These are phyloP conservation scores for Cunninghamia lanceolata DNA, from an alignment of 75 land plant genomes.

Conservation along the genomic window DNA sequence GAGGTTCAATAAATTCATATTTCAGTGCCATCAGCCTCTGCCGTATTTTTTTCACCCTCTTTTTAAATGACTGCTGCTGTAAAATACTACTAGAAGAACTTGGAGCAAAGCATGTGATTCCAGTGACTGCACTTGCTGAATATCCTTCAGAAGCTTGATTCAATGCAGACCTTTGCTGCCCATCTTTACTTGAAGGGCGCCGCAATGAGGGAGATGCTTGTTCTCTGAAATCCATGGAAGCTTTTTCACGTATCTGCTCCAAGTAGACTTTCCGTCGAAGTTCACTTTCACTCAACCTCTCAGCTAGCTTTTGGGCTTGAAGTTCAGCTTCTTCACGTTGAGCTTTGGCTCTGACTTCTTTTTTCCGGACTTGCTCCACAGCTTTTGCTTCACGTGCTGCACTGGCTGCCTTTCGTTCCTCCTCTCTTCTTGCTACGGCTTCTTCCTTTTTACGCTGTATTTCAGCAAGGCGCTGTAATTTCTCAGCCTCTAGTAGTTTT, in stretches of 20 bases:
- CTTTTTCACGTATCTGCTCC: slow-evolving; percentile 92
- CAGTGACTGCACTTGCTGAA: slow-evolving; percentile 16
- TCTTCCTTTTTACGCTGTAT: slow-evolving; percentile 90
- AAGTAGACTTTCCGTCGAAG: slow-evolving; percentile 82
- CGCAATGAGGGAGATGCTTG: slow-evolving; percentile 80
- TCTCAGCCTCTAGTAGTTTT: slow-evolving; percentile 83
- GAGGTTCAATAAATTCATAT: slow-evolving; percentile 71
- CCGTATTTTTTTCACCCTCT: slow-evolving; percentile 77
- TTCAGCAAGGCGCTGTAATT: slow-evolving; percentile 83
- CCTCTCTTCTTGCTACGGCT: slow-evolving; percentile 91
- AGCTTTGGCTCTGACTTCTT: slow-evolving; percentile 85
- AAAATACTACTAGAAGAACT: slow-evolving; percentile 13
- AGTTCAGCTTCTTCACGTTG: slow-evolving; percentile 95
- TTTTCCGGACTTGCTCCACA: slow-evolving; percentile 80
- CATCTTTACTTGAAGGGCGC: slow-evolving; percentile 59
- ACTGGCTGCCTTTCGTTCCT: slow-evolving; percentile 92
- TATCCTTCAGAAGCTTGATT: slow-evolving; percentile 36
- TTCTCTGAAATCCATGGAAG: slow-evolving; percentile 88
- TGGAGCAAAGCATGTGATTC: slow-evolving; percentile 12
- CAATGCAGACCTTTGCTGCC: slow-evolving; percentile 30
- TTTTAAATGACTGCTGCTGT: slow-evolving; percentile 56
- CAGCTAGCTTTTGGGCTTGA: slow-evolving; percentile 86
- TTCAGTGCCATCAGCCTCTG: slow-evolving; percentile 82
- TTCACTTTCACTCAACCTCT: slow-evolving; percentile 87
- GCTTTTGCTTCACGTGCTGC: slow-evolving; percentile 90